These are phyloP conservation scores for Chaetomiaceae sp. DNA, from an alignment of 2,329 filamentous ascomycete genomes.

Conservation along the genomic window DNA sequence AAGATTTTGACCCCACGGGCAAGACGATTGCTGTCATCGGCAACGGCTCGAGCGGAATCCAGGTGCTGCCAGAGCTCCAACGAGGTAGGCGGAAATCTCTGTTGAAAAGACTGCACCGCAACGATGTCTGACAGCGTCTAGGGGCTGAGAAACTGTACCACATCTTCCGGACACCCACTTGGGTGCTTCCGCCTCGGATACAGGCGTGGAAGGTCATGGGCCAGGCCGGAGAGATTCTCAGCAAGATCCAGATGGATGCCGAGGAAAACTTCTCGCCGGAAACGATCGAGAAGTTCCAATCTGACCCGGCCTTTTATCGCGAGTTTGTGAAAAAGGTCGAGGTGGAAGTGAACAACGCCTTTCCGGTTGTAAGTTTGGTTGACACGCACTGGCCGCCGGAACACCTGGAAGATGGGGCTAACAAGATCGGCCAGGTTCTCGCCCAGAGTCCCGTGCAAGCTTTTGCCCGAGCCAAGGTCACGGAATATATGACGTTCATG, in stretches of 20 bases:
- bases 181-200: conserved; percentile 36
- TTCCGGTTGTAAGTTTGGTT: conserved; percentile 39
- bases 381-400: background rate
- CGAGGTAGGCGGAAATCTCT: no score
- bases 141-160: conserved; percentile 36
- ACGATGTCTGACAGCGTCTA: conserved; percentile 19
- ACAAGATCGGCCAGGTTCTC: conserved; percentile 30
- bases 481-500: conserved; percentile 43
- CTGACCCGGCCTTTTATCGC: conserved; percentile 42
- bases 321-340: conserved; percentile 45
- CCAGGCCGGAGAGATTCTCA: conserved; percentile 34
- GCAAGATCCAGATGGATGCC: conserved; percentile 38
- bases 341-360: conserved; percentile 39
- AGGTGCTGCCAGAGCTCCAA: conserved; percentile 48
- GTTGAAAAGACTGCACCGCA: no score
- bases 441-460: conserved; percentile 39
- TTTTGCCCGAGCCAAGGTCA: conserved; percentile 38
- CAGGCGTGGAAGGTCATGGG: conserved; percentile 37
- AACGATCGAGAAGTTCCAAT: conserved; percentile 45
- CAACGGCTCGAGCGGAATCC: conserved; percentile 51
- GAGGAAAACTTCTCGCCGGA: conserved; percentile 39
- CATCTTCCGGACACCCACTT: conserved; percentile 39
- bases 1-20: conserved; percentile 42
- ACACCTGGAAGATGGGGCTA: background rate
- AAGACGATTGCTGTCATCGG: conserved; percentile 54